Evolutionary conservation across 768 basidiomycete genomes (phyloP), one percentile per base, ranked within the genome.

Genomic region (Mycena rosella): DNA sequence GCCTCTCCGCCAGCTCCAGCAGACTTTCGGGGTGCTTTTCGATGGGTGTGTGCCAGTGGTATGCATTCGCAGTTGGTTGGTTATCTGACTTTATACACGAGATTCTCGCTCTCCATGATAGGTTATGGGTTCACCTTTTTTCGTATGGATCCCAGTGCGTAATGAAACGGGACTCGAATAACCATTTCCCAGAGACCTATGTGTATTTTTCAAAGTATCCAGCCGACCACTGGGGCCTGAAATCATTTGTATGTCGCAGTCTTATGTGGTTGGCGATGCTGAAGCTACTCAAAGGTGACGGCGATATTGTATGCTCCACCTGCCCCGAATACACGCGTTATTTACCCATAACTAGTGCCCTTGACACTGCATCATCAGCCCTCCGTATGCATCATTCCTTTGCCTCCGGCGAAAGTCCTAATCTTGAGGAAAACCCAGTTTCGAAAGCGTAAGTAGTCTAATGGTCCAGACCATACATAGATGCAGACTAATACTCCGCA

Each of bases 101-200:
- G 57, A 47, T 34, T 48, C 14, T 11, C 20, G 4, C 57, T 59
- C 29, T 47, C 57, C 24, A 47, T 59, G 57, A 48, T 47, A 5
- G 57, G 57, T 48, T 59, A 59, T 48, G 57, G 57, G 1, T 47
- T 59, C 57, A 59, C 57, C n/a, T 59, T 59, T 15, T 59, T 48
- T 26, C 57, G 57, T 59, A 32, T n/a, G 34, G n/a, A 32, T 22
- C 20, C n/a, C n/a, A 10, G 7, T 27, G 6, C 32, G 18, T 27
- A 8, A 22, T 9, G 10, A 15, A 17, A 40, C 22, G 34, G 29
- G 8, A 6, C 18, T 27, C 32, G 3, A 32, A 14, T n/a, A 13
- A 32, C 44, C 9, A 9, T 59, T 24, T 30, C 14, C 9, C 30
- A 59, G 57, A 59, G 29, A 48, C 44, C 20, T 59, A 59, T 48